Percentiles rank a stretch among this genome's conserved stretches.
Conservation (phyloP, 2,329 filamentous ascomycete species). For the Corynespora cassiicola region DNA sequence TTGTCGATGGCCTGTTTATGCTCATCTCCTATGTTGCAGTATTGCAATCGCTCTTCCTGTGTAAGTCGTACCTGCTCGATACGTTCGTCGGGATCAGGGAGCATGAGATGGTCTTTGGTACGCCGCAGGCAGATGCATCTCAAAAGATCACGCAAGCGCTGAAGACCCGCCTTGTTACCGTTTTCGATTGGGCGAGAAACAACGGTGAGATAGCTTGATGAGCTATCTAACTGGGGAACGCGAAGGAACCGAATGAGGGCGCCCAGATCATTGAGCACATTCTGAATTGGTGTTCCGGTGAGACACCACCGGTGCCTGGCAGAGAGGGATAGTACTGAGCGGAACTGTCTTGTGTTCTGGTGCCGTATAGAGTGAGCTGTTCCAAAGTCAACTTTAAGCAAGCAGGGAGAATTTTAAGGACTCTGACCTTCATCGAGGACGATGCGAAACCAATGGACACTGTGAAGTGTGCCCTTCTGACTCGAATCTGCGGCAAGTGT, state of each 20-base stretch:
- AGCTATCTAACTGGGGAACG: conserved; percentile 14
- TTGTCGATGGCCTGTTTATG: conserved; percentile 9
- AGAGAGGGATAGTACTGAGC: conserved; percentile 46
- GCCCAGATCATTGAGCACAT: conserved; percentile 20
- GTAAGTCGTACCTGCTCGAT: conserved; percentile 2
- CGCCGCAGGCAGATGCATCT: conserved; percentile 14
- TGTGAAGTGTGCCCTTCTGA: conserved; percentile 34
- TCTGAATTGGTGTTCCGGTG: conserved; percentile 52
- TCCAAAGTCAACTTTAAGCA: neutral
- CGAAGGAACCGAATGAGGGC: conserved; percentile 23
- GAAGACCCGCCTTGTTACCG: conserved; percentile 1
- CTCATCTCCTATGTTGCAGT: conserved; percentile 1
- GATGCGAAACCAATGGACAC: conserved; percentile 53
- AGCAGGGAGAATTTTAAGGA: neutral
- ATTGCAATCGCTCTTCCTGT: conserved; percentile 1
- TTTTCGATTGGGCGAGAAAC: conserved; percentile 3
- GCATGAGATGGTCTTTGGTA: conserved; percentile 7
- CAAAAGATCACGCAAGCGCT: conserved; percentile 7
- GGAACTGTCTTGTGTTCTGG: conserved; percentile 50
- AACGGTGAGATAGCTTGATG: conserved; percentile 1
- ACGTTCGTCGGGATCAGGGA: conserved; percentile 1
- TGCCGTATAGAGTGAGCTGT: conserved; percentile 57
- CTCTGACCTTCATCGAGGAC: conserved; percentile 57
- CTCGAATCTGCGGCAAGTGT: conserved; percentile 49
- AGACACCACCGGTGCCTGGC: conserved; percentile 60